Base-by-base conservation (phyloP, 2,329 filamentous ascomycete species). In the Neopestalotiopsis sp. region DNA sequence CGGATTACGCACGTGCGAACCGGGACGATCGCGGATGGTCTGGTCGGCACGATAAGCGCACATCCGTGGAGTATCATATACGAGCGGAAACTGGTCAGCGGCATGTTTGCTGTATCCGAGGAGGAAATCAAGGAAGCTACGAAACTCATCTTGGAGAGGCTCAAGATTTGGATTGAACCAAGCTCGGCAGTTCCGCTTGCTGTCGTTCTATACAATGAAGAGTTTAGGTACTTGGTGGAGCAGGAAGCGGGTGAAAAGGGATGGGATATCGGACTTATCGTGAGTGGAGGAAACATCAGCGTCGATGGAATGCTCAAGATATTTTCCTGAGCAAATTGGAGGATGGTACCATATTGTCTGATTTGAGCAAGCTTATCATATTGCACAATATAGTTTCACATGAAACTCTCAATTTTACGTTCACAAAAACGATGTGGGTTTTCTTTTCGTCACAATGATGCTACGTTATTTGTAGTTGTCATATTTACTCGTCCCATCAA, bases 81-180 rank as follows among this genome's bases (percentile, higher is more conserved):
- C 72, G 89, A 94, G 76, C 82, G 86, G 68, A 79, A 82, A n/a
- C 89, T 96, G 68, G 91, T 97, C 1, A 77, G 82, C 1, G 91
- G 88, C 0, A 88, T 97, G 74, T 90, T 89, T 80, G 87, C 88
- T 67, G 95, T 97, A 1, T 89, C 85, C 1, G 95, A 98, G 80
- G 90, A 91, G 66, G 89, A 97, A 84, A 98, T 98, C 78, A 86
- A 88, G 75, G 85, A 84, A 24, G 92, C 95, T 12, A 87, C 97
- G 88, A 83, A 87, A 70, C 80, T 98, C 70, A 91, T 97, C 40
- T 82, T 95, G 71, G 95, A 98, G 87, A 84, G 95, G 69, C 90
- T 96, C 85, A 98, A 98, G 88, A 82, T 97, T 60, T 90, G 97
- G 28, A 90, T 98, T 10, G 95, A 98, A 84, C 95, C 95, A 28